phyloP scores from a whole-genome alignment of 2,329 filamentous ascomycete species.

The Diaporthe longicolla region DNA sequence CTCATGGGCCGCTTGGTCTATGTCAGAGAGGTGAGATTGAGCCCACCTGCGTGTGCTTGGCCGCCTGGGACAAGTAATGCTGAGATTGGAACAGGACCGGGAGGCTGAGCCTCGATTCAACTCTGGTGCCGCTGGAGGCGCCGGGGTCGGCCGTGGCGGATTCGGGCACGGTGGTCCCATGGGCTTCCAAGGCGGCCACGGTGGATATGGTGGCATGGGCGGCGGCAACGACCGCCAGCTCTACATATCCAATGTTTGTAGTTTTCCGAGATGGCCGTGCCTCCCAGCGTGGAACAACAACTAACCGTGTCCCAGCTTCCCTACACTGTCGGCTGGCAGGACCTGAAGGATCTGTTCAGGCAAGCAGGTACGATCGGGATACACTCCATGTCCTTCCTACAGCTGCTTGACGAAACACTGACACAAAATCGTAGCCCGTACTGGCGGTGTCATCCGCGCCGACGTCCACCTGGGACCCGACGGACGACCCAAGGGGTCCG shows the following conservation, averaged over 20 bases:
- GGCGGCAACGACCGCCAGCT: conserved; percentile 86
- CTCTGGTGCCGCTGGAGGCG: conserved; percentile 74
- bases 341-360: conserved; percentile 98
- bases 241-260: conserved; percentile 91
- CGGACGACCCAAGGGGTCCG: conserved; percentile 94
- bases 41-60: conserved; percentile 6
- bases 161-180: conserved; percentile 56
- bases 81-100: conserved; percentile 77
- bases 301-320: conserved; percentile 77
- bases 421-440: conserved; percentile 60
- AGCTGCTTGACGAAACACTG: neutral
- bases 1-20: conserved; percentile 99
- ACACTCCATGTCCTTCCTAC: conserved; percentile 28
- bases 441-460: conserved; percentile 89
- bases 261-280: neutral
- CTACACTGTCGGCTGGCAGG: conserved; percentile 98
- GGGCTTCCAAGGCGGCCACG: conserved; percentile 64
- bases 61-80: conserved; percentile 31
- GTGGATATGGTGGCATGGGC: conserved; percentile 69
- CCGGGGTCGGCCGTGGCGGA: conserved; percentile 71
- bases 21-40: conserved; percentile 85
- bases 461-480: conserved; percentile 95
- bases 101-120: conserved; percentile 98
- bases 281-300: neutral
- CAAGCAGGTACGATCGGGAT: conserved; percentile 85